Base-by-base conservation (phyloP, 768 basidiomycete species). In the Trametes coccinea region DNA sequence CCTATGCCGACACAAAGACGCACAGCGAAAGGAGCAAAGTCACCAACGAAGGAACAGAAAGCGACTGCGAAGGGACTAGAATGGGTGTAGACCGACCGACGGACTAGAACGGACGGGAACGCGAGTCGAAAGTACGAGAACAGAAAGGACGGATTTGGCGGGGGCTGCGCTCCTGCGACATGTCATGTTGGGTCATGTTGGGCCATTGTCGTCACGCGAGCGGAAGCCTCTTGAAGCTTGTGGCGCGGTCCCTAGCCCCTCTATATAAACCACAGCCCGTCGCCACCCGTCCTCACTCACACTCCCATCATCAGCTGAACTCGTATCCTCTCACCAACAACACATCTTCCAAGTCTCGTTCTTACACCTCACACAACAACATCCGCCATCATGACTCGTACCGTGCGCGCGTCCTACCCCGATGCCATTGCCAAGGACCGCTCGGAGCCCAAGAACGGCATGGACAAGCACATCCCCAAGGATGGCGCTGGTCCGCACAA, bases 401-500 rank as follows among this genome's bases (percentile, higher is more conserved):
- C 91, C 54, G 86, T 81, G 66, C 89, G 91, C 68, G 80, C 90
- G 59, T 70, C 82, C 46, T 87, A 82, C 72, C 89, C 88, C 53
- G 84, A 86, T 61, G 92, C 91, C 48, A 75, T 91, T 68, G 63
- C 82, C 63, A 87, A 84, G 77, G 91, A 93, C 76, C 88, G 90
- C 69, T 90, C 89, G 14, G 84, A 87, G 77, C 85, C 87, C 70
- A 89, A 87, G 76, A 83, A 86, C 43, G 93, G 92, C 55, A 80
- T 88, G 60, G 85, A 88, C 80, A 82, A 82, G 69, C 82, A 81
- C 67, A 67, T 88, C 60, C 87, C 86, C 76, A 94, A 94, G 78
- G 80, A 84, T 62, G 93, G 93, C 57, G 86, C 84, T 30, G 93
- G 93, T 37, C 79, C 81, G 7, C 86, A 94, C 77, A 93, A 92